phyloP scores from a whole-genome alignment of 2,329 filamentous ascomycete genomes.

The Alternaria arbusti region DNA sequence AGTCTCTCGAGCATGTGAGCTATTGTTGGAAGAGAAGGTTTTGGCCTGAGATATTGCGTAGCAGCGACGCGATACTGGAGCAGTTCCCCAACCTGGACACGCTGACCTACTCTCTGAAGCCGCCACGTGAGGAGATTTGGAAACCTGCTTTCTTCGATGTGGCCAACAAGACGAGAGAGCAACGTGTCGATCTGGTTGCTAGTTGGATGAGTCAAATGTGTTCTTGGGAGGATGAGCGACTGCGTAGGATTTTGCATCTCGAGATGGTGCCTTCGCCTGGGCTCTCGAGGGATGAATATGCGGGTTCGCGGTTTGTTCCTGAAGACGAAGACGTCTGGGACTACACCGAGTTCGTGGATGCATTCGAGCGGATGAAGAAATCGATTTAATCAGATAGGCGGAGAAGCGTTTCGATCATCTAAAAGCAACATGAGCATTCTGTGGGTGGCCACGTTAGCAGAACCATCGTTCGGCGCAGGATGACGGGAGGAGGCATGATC shows the following conservation, averaged over 20 bases:
- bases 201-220: constrained; percentile 33
- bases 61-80: constrained; percentile 20
- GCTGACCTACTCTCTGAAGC: constrained; percentile 33
- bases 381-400: neutral
- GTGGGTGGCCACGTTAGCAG: neutral
- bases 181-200: constrained; percentile 34
- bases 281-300: constrained; percentile 21
- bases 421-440: neutral
- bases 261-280: constrained; percentile 27
- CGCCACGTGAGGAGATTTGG: constrained; percentile 23
- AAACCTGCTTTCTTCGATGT: constrained; percentile 34
- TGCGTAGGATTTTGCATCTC: constrained; percentile 32
- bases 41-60: constrained; percentile 35
- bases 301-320: constrained; percentile 27
- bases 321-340: constrained; percentile 37
- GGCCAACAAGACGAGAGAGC: constrained; percentile 32
- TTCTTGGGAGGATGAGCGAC: constrained; percentile 25
- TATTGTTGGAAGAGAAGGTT: constrained; percentile 38
- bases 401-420: neutral
- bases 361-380: constrained; percentile 24
- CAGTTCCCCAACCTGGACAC: constrained; percentile 33
- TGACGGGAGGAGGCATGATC: neutral
- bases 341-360: constrained; percentile 30
- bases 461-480: neutral
- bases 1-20: constrained; percentile 31